phyloP scores from a whole-genome alignment of 257 asterid species.

The Salvia hispanica region DNA sequence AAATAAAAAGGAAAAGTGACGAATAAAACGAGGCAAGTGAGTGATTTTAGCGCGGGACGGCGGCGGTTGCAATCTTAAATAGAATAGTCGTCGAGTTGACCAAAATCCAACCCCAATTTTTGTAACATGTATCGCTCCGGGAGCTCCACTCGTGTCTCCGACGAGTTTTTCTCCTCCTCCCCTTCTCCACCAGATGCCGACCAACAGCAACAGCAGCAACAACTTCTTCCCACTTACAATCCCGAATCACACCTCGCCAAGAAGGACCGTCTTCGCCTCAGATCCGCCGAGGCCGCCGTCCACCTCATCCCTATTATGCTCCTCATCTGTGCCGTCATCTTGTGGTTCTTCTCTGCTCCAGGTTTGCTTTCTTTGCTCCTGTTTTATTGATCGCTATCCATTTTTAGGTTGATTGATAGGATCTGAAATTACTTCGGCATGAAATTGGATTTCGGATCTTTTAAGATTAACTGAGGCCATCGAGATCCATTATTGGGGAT shows the following conservation, averaged over 20 bases:
- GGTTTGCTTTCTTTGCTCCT: conserved; percentile 39
- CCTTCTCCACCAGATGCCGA: conserved; percentile 23
- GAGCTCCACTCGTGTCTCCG: conserved; percentile 63
- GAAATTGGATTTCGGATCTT: neutral
- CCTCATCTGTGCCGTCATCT: conserved; percentile 54
- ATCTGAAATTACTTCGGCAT: neutral
- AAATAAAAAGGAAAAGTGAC: too few relatives aligned
- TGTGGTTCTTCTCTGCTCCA: conserved; percentile 69
- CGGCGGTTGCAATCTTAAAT: too few relatives aligned
- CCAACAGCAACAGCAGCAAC: conserved; percentile 31
- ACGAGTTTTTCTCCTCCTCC: conserved; percentile 57
- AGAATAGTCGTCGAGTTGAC: too few relatives aligned
- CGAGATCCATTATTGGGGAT: neutral
- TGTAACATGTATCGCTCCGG: conserved; percentile 69
- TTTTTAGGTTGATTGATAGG: neutral
- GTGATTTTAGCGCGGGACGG: too few relatives aligned
- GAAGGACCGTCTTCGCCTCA: conserved; percentile 60
- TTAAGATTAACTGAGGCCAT: neutral
- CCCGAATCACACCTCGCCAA: conserved; percentile 58
- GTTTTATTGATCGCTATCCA: neutral
- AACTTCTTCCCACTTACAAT: conserved; percentile 51
- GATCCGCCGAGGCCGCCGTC: conserved; percentile 74
- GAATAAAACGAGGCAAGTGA: too few relatives aligned
- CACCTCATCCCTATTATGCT: conserved; percentile 69
- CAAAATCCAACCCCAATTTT: too few relatives aligned